Base-by-base conservation (phyloP, 192 early-diverging fungal species). In the Piromyces sp. region DNA sequence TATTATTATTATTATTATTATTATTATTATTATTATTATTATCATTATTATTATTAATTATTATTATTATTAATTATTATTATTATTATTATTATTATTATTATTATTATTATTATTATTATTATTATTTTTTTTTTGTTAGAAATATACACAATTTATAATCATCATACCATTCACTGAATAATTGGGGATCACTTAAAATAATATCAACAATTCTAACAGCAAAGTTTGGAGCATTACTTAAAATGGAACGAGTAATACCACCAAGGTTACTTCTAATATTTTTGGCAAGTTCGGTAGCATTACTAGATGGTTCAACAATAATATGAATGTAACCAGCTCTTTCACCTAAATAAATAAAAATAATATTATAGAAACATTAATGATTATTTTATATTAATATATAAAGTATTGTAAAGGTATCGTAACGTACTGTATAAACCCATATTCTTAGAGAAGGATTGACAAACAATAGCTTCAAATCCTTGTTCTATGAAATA, bases 381-480 rank as follows among this genome's bases (percentile, higher is more conserved):
- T 33, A 33, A 6, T 33, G 9, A 33, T 33, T 33, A 33, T 33
- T n/a, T n/a, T n/a, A n/a, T n/a, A n/a, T n/a, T n/a, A n/a, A n/a
- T n/a, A n/a, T n/a, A n/a, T n/a, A n/a, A n/a, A n/a, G n/a, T n/a
- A n/a, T n/a, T n/a, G n/a, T n/a, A n/a, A n/a, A n/a, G n/a, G n/a
- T n/a, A n/a, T n/a, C n/a, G n/a, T n/a, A 33, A 33, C 31, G 98
- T 96, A 87, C 95, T 96, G 86, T 99, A 99, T 36, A 98, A 92
- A 80, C 98, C 98, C 92, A 99, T 94, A 92, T 99, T 99, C 91
- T 99, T 99, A 86, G 98, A 95, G 87, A 98, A 99, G 37, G 93
- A 95, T 92, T 99, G 98, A 28, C 96, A 88, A 79, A 98, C 88
- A 29, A 95, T 87, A 29, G 98, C 87, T 26, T 88, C 81, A 86